Base-by-base conservation (phyloP, 805 yeast genomes). In the Candida endomychidarum region DNA sequence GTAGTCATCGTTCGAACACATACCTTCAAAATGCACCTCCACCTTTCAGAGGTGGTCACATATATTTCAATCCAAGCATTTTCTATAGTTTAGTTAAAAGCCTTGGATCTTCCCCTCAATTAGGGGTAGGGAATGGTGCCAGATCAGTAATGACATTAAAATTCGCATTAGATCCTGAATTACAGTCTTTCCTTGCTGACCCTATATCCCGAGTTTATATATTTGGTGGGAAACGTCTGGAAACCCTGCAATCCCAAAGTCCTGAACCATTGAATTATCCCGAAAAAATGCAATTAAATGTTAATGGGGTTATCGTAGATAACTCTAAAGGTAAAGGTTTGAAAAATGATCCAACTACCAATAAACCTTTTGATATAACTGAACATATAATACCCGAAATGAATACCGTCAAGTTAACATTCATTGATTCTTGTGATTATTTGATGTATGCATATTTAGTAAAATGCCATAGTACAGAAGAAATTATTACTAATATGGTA, bases 311-410 rank as follows among this genome's bases (percentile, higher is more conserved):
- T 45, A 48, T 2, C 4, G 60, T 57, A 11, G 54, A 83, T 1
- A 72, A 72, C 28, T 80, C 72, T 25, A 78, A 78, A 43, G 75
- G 81, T 2, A 77, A 81, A 40, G 97, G 97, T 0, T 63, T 89
- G 21, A 87, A 87, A 53, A 83, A 83, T 34, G 77, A 74, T 43
- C 75, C 76, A 0, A 96, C 96, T 0, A 81, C 96, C 0, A 83
- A 89, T 1, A 75, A 78, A 45, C 96, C 97, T 0, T 89, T 87
- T 0, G 85, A 90, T 57, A 49, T 91, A 29, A 84, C 96, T 0
- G 68, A 69, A 2, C 48, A 57, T 12, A 3, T 25, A 11, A 8
- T 11, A n/a, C 19, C 15, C 3, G 27, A 47, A 4, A 31, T 47
- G 16, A 83, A 80, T 52, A 52, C 56, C 7, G 54, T 83, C 24